phyloP scores from a whole-genome alignment of 208 protist species.

The Acanthamoeba lenticulata region DNA sequence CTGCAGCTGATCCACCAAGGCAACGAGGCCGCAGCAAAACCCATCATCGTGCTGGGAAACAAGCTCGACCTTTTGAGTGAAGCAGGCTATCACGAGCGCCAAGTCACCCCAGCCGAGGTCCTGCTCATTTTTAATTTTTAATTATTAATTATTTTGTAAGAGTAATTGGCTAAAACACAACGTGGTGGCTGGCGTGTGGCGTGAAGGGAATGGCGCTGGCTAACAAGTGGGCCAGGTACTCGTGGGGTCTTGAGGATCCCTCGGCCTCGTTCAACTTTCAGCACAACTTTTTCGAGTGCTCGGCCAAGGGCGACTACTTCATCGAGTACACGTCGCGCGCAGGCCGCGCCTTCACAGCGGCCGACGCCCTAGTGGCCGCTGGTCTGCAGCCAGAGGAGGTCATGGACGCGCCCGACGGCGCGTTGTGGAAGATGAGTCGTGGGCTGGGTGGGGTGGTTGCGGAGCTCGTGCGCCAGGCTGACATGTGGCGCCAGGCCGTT shows the following conservation, averaged over 20 bases:
- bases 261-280: not conserved
- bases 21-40: not conserved
- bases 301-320: not conserved
- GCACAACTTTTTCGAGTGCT: slow-evolving; percentile 55
- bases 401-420: not conserved
- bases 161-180: too few relatives aligned
- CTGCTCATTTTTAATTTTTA: not conserved
- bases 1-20: not conserved
- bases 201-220: not conserved
- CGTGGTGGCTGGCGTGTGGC: too few relatives aligned
- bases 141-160: too few relatives aligned
- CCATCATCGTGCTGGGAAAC: not conserved
- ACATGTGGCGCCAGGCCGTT: not conserved
- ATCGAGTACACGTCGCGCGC: not conserved
- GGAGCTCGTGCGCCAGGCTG: not conserved
- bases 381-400: not conserved
- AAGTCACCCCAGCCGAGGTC: not conserved
- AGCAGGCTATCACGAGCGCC: not conserved
- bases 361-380: too few relatives aligned
- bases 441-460: not conserved
- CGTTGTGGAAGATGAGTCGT: not conserved
- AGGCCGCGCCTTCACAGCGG: too few relatives aligned
- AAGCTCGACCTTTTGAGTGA: not conserved
- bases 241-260: not conserved
- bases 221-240: not conserved